phyloP scores from a whole-genome alignment of 306 rosid species.

The Fagus sylvatica region DNA sequence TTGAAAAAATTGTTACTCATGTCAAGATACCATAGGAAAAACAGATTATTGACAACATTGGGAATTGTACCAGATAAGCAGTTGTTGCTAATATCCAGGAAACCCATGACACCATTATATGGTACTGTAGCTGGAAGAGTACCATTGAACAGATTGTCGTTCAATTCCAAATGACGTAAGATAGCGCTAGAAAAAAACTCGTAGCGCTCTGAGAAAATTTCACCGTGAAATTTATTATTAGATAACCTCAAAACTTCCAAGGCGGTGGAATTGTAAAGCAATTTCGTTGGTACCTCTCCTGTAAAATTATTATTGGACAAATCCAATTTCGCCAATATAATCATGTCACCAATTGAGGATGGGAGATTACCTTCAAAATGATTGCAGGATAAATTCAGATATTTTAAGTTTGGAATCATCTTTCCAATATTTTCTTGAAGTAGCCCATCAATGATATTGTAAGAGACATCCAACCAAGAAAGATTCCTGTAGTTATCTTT shows the following conservation, averaged over 20 bases:
- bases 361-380: conserved; percentile 6
- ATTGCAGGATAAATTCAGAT: conserved; percentile 2
- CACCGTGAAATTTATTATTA: too few species aligned
- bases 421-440: not conserved
- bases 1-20: not conserved
- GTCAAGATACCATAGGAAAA: not conserved
- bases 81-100: conserved; percentile 1
- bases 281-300: too few species aligned
- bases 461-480: conserved; percentile 3
- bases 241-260: too few species aligned
- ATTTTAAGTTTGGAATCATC: not conserved
- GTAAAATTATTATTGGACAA: too few species aligned
- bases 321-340: too few species aligned
- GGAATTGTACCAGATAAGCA: conserved; percentile 25
- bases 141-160: conserved; percentile 13
- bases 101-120: too few species aligned
- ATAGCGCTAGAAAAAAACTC: too few species aligned
- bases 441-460: conserved; percentile 16
- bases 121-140: not conserved
- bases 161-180: not conserved
- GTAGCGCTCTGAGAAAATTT: too few species aligned
- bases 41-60: not conserved
- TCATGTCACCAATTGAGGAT: accelerated
- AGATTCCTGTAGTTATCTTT: not conserved
- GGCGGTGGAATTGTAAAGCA: too few species aligned